Percentiles rank a stretch among this genome's conserved stretches.
phyloP scores from a whole-genome alignment of 345 rosid genomes.

The Erucastrum elatum region DNA sequence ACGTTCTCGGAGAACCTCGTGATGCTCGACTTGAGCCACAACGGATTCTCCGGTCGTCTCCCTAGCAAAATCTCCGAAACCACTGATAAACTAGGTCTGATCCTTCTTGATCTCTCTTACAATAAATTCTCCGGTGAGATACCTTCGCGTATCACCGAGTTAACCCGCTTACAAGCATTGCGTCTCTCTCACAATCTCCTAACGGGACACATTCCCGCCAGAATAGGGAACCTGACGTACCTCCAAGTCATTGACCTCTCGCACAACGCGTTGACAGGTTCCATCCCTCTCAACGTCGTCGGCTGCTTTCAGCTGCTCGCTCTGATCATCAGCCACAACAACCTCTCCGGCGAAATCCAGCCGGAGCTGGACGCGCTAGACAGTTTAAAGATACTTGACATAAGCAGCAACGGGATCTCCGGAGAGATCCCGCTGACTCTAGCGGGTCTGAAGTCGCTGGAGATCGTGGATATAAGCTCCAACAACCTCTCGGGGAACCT shows the following conservation, averaged over 20 bases:
- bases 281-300: conserved; percentile 79
- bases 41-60: conserved; percentile 68
- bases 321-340: conserved; percentile 66
- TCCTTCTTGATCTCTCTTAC: conserved; percentile 82
- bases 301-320: conserved; percentile 91
- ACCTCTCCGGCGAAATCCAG: conserved; percentile 79
- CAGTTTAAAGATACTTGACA: conserved; percentile 75
- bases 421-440: conserved; percentile 91
- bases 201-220: conserved; percentile 72
- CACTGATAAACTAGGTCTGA: conserved; percentile 69
- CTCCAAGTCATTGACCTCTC: conserved; percentile 88
- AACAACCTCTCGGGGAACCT: conserved; percentile 79
- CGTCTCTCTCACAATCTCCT: conserved; percentile 82
- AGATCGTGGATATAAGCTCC: conserved; percentile 81
- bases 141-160: conserved; percentile 68
- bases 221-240: conserved; percentile 84
- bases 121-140: conserved; percentile 74
- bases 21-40: conserved; percentile 79
- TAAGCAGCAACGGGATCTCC: conserved; percentile 72
- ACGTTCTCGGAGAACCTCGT: conserved; percentile 69
- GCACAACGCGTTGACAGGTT: conserved; percentile 65
- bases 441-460: conserved; percentile 82
- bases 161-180: conserved; percentile 77
- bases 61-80: conserved; percentile 61
- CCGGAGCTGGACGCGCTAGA: conserved; percentile 91